Conservation (phyloP, 192 early-diverging fungal species). For the Coemansia sp. region DNA sequence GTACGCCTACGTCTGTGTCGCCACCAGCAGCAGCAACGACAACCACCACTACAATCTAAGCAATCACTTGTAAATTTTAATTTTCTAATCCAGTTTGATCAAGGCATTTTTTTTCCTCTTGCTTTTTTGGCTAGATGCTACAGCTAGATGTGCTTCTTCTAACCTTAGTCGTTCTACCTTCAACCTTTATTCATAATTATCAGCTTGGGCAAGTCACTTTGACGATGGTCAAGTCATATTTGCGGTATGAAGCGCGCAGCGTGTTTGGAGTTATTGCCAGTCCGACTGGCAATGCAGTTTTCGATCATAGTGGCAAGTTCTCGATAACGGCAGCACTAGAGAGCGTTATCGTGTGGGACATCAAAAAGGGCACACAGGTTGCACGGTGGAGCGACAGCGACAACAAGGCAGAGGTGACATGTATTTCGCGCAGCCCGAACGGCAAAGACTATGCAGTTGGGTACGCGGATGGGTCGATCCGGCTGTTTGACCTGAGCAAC, state of each 20-base stretch:
- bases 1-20: background rate
- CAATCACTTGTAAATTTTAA: slow-evolving; percentile 4
- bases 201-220: background rate
- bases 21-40: background rate
- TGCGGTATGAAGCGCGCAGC: slow-evolving; percentile 76
- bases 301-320: slow-evolving; percentile 67
- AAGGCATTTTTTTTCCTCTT: slow-evolving; percentile 7
- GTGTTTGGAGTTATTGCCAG: slow-evolving; percentile 85
- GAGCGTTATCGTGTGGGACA: slow-evolving; percentile 80
- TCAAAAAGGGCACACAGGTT: slow-evolving; percentile 75
- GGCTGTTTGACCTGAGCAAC: slow-evolving; percentile 74
- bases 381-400: slow-evolving; percentile 77
- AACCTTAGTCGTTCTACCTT: background rate
- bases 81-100: slow-evolving; percentile 5
- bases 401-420: slow-evolving; percentile 84
- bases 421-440: slow-evolving; percentile 68
- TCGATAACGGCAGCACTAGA: slow-evolving; percentile 84
- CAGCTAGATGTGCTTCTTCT: background rate
- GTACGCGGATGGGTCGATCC: slow-evolving; percentile 89
- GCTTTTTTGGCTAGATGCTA: background rate
- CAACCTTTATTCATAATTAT: background rate
- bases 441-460: slow-evolving; percentile 84
- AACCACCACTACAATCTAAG: background rate
- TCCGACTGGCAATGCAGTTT: slow-evolving; percentile 66
- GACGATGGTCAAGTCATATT: slow-evolving; percentile 61